phyloP scores from a whole-genome alignment of 768 basidiomycete species.

The Antrodiella citrinella region DNA sequence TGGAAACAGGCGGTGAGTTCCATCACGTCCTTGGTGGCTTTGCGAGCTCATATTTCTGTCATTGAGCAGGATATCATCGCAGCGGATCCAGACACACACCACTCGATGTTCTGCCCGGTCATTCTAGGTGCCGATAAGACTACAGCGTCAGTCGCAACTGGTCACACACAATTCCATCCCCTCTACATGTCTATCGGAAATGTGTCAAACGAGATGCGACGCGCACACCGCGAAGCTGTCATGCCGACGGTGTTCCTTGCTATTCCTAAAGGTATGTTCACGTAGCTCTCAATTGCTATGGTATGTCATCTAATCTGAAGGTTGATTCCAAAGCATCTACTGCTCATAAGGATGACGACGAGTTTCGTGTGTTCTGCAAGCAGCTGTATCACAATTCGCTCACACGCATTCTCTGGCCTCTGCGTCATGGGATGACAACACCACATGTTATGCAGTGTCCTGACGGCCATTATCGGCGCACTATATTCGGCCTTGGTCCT shows the following conservation, averaged over 20 bases:
- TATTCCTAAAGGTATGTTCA: conserved; percentile 25
- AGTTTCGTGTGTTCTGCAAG: conserved; percentile 7
- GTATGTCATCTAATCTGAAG: too few relatives aligned
- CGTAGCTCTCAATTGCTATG: too few relatives aligned
- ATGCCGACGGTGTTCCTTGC: conserved; percentile 19
- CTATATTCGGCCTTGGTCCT: conserved; percentile 24
- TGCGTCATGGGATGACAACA: conserved; percentile 6
- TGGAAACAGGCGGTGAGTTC: conserved; percentile 26
- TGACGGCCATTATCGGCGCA: conserved; percentile 26
- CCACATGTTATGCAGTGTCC: conserved; percentile 22
- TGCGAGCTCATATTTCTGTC: neutral
- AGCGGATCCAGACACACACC: conserved; percentile 2
- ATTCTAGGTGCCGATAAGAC: conserved; percentile 23
- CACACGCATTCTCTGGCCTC: conserved; percentile 4
- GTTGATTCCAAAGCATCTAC: too few relatives aligned
- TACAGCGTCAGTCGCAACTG: conserved; percentile 19
- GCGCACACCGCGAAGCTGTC: conserved; percentile 19
- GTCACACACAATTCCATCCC: conserved; percentile 18
- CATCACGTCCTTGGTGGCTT: neutral
- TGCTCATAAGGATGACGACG: too few relatives aligned
- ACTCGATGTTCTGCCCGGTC: conserved; percentile 11
- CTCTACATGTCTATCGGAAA: conserved; percentile 19
- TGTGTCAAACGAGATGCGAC: conserved; percentile 13
- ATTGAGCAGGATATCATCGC: conserved; percentile 8
- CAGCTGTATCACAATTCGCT: conserved; percentile 16